Base-by-base conservation (phyloP, 1,284 basidiomycete species). In the Trichosporon coremiiforme region DNA sequence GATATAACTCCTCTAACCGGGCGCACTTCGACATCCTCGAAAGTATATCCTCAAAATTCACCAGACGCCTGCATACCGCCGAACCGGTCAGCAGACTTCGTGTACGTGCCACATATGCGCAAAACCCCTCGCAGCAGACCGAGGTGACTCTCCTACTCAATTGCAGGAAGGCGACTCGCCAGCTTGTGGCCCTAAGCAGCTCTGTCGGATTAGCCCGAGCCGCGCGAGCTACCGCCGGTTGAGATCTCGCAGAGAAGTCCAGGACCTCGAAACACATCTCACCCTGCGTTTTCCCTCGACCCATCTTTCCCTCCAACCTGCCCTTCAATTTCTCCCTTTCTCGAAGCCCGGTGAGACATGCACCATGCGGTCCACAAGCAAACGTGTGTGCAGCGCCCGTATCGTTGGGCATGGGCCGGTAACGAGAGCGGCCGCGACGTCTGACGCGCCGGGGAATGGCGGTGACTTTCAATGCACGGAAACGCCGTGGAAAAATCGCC, bases 401-500 rank as follows among this genome's bases (percentile, higher is more conserved):
- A 8, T n/a, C 17, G 17, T 45, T 15, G 41, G 41, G 41, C 41
- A n/a, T 45, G 41, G 17, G 41, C 41, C 41, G 17, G 41, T 45
- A 8, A 45, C 41, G 41, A 45, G 41, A 45, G 41, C 8, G 41
- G n/a, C 41, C 17, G 41, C 17, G 38, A 41, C 9, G 36, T 38
- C 36, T 38, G 36, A 38, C 36, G 36, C 36, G 15, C 41, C 41
- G 41, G 4, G 41, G 41, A 12, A n/a, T 15, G 41, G 41, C 41
- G 41, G 41, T 45, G 41, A 45, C 17, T 45, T 45, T n/a, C 15
- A 3, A n/a, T 6, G 15, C 41, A 45, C 41, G 41, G 41, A 45
- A 45, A n/a, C 41, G 41, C 41, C 41, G 41, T 45, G 41, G 41
- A 45, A 45, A 45, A 45, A 45, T 45, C 41, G 41, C 41, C 41